Percentiles rank a stretch among this genome's conserved stretches.
Conservation (phyloP, 225 moss, liverwort and hornwort species). For the Pseudisothecium myosuroides region DNA sequence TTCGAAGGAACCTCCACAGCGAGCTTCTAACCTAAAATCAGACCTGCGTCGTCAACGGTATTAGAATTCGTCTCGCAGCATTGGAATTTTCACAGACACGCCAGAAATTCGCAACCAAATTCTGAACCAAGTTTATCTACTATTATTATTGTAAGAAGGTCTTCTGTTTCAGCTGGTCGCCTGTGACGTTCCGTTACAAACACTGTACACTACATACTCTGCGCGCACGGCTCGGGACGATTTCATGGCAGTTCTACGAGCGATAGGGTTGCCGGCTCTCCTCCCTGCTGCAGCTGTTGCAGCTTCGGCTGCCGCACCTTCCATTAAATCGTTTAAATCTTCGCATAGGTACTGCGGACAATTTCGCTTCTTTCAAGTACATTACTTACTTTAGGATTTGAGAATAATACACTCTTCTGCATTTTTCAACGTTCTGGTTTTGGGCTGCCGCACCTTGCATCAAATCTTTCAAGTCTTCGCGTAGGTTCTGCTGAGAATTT, state of each 20-base stretch:
- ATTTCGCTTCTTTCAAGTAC: not conserved
- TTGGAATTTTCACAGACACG: not conserved
- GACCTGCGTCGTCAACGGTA: not conserved
- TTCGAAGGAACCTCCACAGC: not conserved
- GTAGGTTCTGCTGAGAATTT: not conserved
- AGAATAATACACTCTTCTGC: not conserved
- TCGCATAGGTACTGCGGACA: not conserved
- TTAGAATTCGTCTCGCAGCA: not conserved
- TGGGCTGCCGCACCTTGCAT: constrained; percentile 14
- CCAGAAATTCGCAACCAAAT: not conserved
- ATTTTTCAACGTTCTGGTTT: not conserved
- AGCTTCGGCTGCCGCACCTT: constrained; percentile 24
- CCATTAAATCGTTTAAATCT: constrained; percentile 9
- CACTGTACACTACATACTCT: not conserved
- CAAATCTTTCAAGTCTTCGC: not conserved
- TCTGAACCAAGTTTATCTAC: not conserved
- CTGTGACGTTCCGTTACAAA: not conserved
- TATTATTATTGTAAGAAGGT: not conserved
- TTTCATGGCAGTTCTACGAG: constrained; percentile 44
- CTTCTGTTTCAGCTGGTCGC: not conserved
- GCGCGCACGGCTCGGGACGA: not conserved
- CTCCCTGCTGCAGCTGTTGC: constrained; percentile 33
- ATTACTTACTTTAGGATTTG: not conserved
- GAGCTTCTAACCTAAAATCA: not conserved
- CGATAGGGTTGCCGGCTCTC: constrained; percentile 44